Percentiles rank a stretch among this genome's conserved stretches.
Conservation (phyloP, 352 stramenopile genomes). For the Phytophthora quininea region DNA sequence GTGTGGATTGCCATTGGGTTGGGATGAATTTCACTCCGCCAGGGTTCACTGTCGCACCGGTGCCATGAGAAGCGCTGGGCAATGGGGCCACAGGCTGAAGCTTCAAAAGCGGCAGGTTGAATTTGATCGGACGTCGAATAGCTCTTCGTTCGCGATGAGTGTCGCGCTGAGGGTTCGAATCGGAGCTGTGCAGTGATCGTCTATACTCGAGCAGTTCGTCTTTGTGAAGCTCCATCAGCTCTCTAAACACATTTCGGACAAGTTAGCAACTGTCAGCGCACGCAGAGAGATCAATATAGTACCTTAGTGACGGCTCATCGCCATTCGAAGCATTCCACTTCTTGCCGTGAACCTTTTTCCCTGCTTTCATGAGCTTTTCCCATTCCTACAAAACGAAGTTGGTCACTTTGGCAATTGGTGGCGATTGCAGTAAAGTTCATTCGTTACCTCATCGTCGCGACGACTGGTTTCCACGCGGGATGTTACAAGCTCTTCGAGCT, state of each 20-base stretch:
- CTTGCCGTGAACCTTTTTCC: slow-evolving; percentile 65
- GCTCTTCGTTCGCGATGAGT: slow-evolving; percentile 16
- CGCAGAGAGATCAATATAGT: not conserved
- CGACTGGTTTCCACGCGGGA: slow-evolving; percentile 54
- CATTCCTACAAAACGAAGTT: slow-evolving; percentile 52
- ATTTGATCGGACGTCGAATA: slow-evolving; percentile 22
- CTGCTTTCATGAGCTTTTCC: slow-evolving; percentile 67
- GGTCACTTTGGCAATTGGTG: not conserved
- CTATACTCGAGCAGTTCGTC: slow-evolving; percentile 76
- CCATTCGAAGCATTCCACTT: slow-evolving; percentile 51
- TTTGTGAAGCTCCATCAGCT: slow-evolving; percentile 77
- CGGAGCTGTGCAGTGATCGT: slow-evolving; percentile 22
- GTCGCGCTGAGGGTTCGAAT: slow-evolving; percentile 15
- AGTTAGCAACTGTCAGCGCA: not conserved
- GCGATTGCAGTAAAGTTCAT: not conserved
- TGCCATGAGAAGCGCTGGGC: slow-evolving; percentile 13
- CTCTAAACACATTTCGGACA: slow-evolving; percentile 25
- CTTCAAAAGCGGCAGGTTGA: slow-evolving; percentile 24
- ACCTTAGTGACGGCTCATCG: slow-evolving; percentile 53
- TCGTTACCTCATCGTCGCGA: slow-evolving; percentile 52
- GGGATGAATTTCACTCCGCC: slow-evolving; percentile 29
- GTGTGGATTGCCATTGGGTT: slow-evolving; percentile 69
- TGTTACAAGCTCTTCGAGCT: slow-evolving; percentile 73
- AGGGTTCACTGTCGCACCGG: slow-evolving; percentile 3
- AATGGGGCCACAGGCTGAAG: slow-evolving; percentile 27